phyloP scores from a whole-genome alignment of 805 yeast genomes.

The Teunomyces barrocoloradensis region DNA sequence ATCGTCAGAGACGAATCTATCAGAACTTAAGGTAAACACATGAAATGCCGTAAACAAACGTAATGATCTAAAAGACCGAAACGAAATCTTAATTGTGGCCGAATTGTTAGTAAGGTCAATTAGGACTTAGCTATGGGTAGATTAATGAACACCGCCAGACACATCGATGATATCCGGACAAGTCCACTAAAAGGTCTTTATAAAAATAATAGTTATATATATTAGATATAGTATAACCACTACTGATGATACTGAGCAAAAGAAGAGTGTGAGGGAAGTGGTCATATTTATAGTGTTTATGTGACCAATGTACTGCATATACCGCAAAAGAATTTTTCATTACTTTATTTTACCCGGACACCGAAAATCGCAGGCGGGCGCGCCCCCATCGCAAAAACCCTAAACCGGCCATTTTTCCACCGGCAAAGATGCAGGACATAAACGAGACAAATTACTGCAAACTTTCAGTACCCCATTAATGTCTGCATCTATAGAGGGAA shows the following conservation, averaged over 20 bases:
- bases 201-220: conserved; percentile 52
- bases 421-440: background rate
- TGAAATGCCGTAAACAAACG: conserved; percentile 28
- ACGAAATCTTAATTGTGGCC: conserved; percentile 73
- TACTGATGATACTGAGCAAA: conserved; percentile 59
- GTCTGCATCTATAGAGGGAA: conserved; percentile 6
- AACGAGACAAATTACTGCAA: background rate
- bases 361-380: background rate
- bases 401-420: background rate
- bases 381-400: background rate
- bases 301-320: conserved; percentile 6
- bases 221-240: conserved; percentile 77
- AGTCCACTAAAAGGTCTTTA: conserved; percentile 46
- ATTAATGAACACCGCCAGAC: conserved; percentile 8
- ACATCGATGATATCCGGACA: conserved; percentile 27
- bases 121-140: conserved; percentile 57
- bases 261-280: conserved; percentile 29
- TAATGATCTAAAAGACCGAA: conserved; percentile 67
- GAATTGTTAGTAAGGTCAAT: conserved; percentile 72
- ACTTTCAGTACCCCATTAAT: background rate
- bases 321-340: background rate
- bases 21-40: conserved; percentile 33
- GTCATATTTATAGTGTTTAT: conserved; percentile 25
- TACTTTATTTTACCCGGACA: conserved; percentile 1
- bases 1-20: conserved; percentile 17